Base-by-base conservation (phyloP, 495 filamentous ascomycete species). In the Xylaria telfairii region DNA sequence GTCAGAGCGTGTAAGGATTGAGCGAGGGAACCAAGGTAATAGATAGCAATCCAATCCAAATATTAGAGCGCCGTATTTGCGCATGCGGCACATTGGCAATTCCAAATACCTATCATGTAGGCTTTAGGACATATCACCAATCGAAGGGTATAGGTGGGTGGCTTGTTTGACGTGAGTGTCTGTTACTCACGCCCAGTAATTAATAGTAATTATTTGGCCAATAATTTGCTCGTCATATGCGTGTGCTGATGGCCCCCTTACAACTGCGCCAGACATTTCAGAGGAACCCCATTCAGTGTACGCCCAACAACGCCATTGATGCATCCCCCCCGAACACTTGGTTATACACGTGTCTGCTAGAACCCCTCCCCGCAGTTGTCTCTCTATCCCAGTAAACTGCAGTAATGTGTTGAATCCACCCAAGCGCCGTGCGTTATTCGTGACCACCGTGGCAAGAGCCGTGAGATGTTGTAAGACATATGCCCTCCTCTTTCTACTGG, bases 151-250 rank as follows among this genome's bases (percentile, higher is more conserved):
- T 21, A 41, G 37, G 24, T 32, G 51, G 37, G 26, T 46, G 30
- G 34, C 39, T 56, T 59, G 65, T 67, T 67, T 51, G 49, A 24
- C 17, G 65, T 21, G 26, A 59, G 49, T 59, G n/a, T 59, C 17
- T 64, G 41, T 51, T 59, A 30, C 65, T 67, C 65, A n/a, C 51
- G 37, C 37, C 65, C 39, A 67, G 65, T 67, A 67, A 67, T 67
- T 66, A 67, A 67, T 67, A 67, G 65, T 67, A 67, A 67, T 67
- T 67, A 56, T 56, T 59, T 17, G 51, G 51, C 65, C 65, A 67
- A 59, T 24, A 54, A 54, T 19, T 57, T 46, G 51, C 51, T 53
- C 49, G 54, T 26, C 13, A 21, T 17, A 49, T 46, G 24, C 34
- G 34, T 54, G 46, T 54, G 26, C n/a, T 42, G 46, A 67, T 39